These are phyloP conservation scores for Penicillium cosmopolitanum DNA, from an alignment of 495 filamentous ascomycete genomes.

Conservation along the genomic window DNA sequence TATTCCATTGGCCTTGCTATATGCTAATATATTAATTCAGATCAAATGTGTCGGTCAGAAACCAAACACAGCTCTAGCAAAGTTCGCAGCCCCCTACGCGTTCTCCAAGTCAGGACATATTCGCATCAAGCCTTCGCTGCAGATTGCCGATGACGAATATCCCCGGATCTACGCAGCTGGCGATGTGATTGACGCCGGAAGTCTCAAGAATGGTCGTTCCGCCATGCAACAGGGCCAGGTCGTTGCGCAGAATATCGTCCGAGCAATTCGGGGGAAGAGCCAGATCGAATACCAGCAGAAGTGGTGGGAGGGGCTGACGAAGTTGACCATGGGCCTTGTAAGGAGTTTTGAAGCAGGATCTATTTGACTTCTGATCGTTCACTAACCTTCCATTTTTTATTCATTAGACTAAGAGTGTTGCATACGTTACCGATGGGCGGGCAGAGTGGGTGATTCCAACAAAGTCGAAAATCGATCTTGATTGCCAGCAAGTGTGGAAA, in stretches of 20 bases:
- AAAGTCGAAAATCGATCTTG: conserved; percentile 14
- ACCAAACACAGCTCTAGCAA: conserved; percentile 23
- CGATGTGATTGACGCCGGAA: conserved; percentile 53
- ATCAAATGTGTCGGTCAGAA: conserved; percentile 29
- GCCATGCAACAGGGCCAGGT: conserved; percentile 45
- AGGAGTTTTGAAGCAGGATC: neutral
- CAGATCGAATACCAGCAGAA: conserved; percentile 21
- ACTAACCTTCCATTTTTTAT: neutral
- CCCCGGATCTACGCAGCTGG: conserved; percentile 53
- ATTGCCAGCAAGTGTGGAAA: conserved; percentile 21
- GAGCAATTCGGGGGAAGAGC: conserved; percentile 28
- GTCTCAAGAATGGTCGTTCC: conserved; percentile 49
- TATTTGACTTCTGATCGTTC: neutral
- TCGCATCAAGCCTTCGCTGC: conserved; percentile 52
- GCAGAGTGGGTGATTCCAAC: conserved; percentile 14
- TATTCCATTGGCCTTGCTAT: neutral
- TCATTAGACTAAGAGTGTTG: conserved; percentile 11
- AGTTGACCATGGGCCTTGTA: conserved; percentile 29
- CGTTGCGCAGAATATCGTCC: conserved; percentile 51
- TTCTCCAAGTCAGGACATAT: conserved; percentile 38
- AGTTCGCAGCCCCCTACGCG: conserved; percentile 21
- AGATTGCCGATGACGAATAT: conserved; percentile 39
- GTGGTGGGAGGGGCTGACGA: conserved; percentile 29
- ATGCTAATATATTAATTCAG: conserved; percentile 14
- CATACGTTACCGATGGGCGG: conserved; percentile 19